Evolutionary conservation across 140 eudicot genomes (phyloP), one percentile per base, ranked within the genome.

Genomic region (Erigeron philadelphicus): DNA sequence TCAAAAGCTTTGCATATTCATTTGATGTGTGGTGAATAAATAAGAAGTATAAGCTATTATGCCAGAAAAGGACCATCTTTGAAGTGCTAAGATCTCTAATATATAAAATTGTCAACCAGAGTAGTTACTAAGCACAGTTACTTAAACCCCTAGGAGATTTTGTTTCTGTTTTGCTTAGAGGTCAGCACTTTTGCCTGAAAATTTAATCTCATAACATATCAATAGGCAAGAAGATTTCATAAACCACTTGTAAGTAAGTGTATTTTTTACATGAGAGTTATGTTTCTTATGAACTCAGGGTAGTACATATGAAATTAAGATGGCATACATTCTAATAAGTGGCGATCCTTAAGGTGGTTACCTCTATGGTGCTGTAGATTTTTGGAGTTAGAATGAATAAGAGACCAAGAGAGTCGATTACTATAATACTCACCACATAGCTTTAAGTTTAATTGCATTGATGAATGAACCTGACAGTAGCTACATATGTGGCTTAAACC

Each of bases 401-500:
- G 35, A 25, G 35, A 25, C n/a, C n/a, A n/a, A n/a, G n/a, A n/a
- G n/a, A n/a, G 35, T 25, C 35, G 3, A 3, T 25, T 25, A 1
- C 2, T 67, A 23, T 67, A 35, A 55, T 55, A 52, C 19, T 13
- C 41, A 65, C 45, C 13, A 11, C 31, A 63, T 40, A 52, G 21
- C 13, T 48, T 47, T 40, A 41, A 47, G 38, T 31, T 69, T 52
- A 54, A 76, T 71, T 52, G 25, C n/a, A 44, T 55, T 6, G 17
- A 68, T 47, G 55, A 64, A 53, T 73, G 43, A 31, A 70, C 48
- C 77, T 68, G 23, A 48, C 42, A 21, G 38, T 53, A 56, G 70
- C 9, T 38, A 46, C 40, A 25, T 65, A 48, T 80, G 75, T 88
- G 88, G 98, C 95, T 92, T 78, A 92, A 92, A 85, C 92, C 95